Evolutionary conservation across 345 rosid species (phyloP), one percentile per base, ranked within the genome.

Genomic region (Ceriops decandra): DNA sequence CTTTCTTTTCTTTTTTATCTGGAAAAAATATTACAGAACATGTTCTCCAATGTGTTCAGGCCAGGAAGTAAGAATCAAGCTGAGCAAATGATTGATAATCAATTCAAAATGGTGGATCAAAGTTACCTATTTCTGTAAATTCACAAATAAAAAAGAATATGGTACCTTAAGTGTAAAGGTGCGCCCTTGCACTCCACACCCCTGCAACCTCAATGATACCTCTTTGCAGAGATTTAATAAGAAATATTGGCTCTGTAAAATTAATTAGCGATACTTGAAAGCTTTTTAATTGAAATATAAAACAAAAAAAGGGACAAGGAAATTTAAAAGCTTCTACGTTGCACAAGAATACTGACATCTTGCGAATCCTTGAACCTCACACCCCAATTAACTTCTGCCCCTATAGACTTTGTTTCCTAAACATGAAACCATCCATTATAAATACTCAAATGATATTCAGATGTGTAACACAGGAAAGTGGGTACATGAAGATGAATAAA

Each of bases 371-470:
- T 89, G 72, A 91, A 93, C 78, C 97, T 82, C 68, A 93, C 95
- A 33, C 98, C 98, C 98, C 96, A 93, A 64, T 91, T 93, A 62
- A 91, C 97, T 79, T 93, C 97, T 68, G 97, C 98, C 15, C 96
- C 97, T 74, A 93, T 76, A 64, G 96, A 89, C 85, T 93, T 93
- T 76, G 85, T 84, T 82, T 89, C 97, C 97, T 92, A 85, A 76
- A 83, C 59, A 80, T 64, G 68, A 60, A 49, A 67, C 68, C 79
- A 68, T 60, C 67, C 31, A 47, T 69, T 57, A 70, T 1, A 65
- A 22, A 16, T 10, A 22, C 56, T 33, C 36, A 26, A 20, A 32
- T 6, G 22, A 51, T 24, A 22, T 47, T 22, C n/a, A 9, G 22
- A 42, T 42, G n/a, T 28, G 26, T 0, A 62, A 5, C 38, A 33